phyloP scores from a whole-genome alignment of 2,329 filamentous ascomycete species.

The Venturia oleaginea region DNA sequence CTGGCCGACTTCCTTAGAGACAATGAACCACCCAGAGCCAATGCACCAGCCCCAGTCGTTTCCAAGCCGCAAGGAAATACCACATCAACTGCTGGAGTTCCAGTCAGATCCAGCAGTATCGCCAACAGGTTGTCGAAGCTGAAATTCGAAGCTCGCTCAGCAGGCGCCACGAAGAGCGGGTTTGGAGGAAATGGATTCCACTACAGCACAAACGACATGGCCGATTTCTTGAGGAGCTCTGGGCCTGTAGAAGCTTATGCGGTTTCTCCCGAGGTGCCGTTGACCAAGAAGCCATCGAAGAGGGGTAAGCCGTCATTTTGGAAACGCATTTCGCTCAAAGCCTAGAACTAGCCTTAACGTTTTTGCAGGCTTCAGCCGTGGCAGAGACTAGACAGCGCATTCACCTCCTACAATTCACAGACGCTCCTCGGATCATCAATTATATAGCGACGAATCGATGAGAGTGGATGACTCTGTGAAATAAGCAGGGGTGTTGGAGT shows the following conservation, averaged over 20 bases:
- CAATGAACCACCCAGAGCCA: slow-evolving; percentile 49
- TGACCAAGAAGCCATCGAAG: slow-evolving; percentile 13
- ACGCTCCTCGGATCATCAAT: not conserved
- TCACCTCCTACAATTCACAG: not conserved
- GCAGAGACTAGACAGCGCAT: not conserved
- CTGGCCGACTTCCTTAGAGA: slow-evolving; percentile 65
- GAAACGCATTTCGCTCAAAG: not conserved
- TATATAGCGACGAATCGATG: not conserved
- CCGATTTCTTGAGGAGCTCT: slow-evolving; percentile 34
- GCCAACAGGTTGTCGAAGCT: not conserved
- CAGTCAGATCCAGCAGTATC: not conserved
- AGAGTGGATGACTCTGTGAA: not conserved
- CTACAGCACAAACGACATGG: slow-evolving; percentile 30
- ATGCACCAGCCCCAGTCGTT: not conserved
- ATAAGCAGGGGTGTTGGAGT: not conserved
- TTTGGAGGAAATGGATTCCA: slow-evolving; percentile 20
- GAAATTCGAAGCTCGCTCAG: slow-evolving; percentile 22
- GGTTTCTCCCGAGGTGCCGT: slow-evolving; percentile 16
- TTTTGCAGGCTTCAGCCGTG: slow-evolving; percentile 4
- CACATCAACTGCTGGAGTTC: not conserved
- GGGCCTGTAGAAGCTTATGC: slow-evolving; percentile 24
- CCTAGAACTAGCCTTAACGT: slow-evolving; percentile 2
- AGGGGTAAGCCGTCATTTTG: slow-evolving; percentile 7
- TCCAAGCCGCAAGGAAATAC: not conserved
- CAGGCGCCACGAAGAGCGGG: slow-evolving; percentile 17